Evolutionary conservation across 345 rosid species (phyloP).

Genomic region (Moricandia arvensis): DNA sequence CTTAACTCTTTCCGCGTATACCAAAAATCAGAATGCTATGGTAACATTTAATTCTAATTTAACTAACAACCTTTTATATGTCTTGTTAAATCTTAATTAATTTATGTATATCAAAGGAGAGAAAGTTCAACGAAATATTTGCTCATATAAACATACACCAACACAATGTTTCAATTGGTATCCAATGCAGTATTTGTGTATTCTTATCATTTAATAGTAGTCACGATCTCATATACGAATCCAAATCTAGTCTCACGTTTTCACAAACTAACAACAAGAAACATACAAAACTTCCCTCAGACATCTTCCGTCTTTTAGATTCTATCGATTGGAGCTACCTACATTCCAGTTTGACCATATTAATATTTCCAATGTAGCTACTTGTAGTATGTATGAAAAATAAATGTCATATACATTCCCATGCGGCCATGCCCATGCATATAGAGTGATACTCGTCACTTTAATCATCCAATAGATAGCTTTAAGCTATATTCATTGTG

Average conservation of each 20-base stretch:
- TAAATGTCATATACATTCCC: neutral
- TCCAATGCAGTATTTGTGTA: conserved; percentile 35
- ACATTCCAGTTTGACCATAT: conserved; percentile 3
- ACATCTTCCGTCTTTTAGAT: neutral
- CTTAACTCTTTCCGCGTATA: too few relatives aligned
- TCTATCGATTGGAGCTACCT: conserved; percentile 20
- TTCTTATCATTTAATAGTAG: conserved; percentile 29
- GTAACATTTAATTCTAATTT: too few relatives aligned
- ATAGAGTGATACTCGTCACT: too few relatives aligned
- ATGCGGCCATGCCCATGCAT: too few relatives aligned
- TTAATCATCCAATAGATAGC: neutral
- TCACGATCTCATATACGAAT: conserved; percentile 30
- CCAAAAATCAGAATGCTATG: too few relatives aligned
- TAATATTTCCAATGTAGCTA: conserved; percentile 14
- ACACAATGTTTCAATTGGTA: conserved; percentile 15
- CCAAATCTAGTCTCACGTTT: conserved; percentile 38
- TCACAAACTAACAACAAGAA: conserved; percentile 33
- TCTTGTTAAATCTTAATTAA: too few relatives aligned
- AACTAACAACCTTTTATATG: too few relatives aligned
- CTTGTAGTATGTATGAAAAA: neutral
- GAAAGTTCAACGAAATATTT: conserved; percentile 9
- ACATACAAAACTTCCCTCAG: conserved; percentile 29
- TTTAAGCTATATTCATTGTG: neutral
- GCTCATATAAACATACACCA: conserved; percentile 4
- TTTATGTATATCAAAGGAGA: conserved; percentile 1